Percentiles rank a stretch among this genome's conserved stretches.
phyloP scores from a whole-genome alignment of 73 alveolate genomes.

The Paramecium tetraurelia region DNA sequence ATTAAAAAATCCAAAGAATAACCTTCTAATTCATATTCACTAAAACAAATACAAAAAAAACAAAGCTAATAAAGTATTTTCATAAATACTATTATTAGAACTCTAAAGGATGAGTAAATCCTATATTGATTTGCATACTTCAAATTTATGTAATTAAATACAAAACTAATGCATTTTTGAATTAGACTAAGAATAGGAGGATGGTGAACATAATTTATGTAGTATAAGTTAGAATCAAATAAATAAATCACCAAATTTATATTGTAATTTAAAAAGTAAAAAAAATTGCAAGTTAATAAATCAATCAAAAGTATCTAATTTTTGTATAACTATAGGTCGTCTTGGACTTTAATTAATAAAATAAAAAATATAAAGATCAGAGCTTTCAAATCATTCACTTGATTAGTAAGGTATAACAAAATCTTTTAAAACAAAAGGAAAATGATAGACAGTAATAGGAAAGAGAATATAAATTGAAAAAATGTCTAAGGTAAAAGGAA shows the following conservation, averaged over 20 bases:
- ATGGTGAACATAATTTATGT: neutral
- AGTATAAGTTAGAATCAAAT: neutral
- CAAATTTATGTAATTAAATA: neutral
- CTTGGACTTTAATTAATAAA: neutral
- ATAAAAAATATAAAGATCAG: neutral
- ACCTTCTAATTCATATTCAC: neutral
- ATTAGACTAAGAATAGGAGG: neutral
- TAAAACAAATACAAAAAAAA: neutral
- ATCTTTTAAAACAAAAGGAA: neutral
- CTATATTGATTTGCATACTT: neutral
- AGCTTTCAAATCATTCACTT: neutral
- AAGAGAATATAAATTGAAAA: neutral
- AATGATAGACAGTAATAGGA: neutral
- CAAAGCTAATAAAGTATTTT: neutral
- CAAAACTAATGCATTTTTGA: neutral
- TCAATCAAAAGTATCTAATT: neutral
- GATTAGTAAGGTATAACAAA: neutral
- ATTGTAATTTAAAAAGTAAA: neutral
- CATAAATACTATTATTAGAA: neutral
- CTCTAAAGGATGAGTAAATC: neutral
- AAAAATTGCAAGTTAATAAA: neutral
- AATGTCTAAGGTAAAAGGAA: neutral
- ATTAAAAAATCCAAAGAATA: neutral
- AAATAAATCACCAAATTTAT: neutral
- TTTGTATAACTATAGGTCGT: neutral